Base-by-base conservation (phyloP, 202 grass and related monocot species). In the Bolboschoenoplectus hybrid region DNA sequence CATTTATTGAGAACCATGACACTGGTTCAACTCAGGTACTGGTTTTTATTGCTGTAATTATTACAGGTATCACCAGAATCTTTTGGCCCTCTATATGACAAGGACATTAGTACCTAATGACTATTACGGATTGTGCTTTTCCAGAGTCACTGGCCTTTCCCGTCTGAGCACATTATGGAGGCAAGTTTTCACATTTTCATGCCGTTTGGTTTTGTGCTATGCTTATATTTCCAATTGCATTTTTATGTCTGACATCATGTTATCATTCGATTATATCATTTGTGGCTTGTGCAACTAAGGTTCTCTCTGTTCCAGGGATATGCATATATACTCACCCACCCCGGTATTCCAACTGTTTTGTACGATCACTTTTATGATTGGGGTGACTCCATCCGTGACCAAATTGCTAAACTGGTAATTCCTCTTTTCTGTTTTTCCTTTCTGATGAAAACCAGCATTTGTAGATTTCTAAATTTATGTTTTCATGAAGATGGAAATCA, bases 131-230 rank as follows among this genome's bases (percentile, higher is more conserved):
- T 55, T 2, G 2, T 77, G 11, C 0, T 46, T 86, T 95, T 93
- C 80, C 93, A 98, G 97, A 90, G 87, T 89, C 93, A 96, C 85
- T 98, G 97, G 93, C 97, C 97, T 88, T 98, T 98, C 87, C 91
- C 97, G 50, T 88, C 89, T 78, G 88, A 95, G 53, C 90, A 94
- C 83, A 47, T 98, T 76, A 98, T 98, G 90, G 97, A 98, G 97
- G 97, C 92, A 94, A 79, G 65, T n/a, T 56, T 62, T 69, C n/a
- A 64, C 4, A 32, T 72, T 52, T 72, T 88, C 20, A 35, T 66
- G 82, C 26, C 67, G 51, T 55, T 78, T 53, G 5, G 58, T 45
- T 72, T 87, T 81, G 40, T 89, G 36, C 11, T 56, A 53, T 49
- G 8, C 26, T 55, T 36, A 7, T 14, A 1, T 55, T 38, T 77